Percentiles rank a stretch among this genome's conserved stretches.
phyloP scores from a whole-genome alignment of 306 rosid species.

The Rosa rugosa region DNA sequence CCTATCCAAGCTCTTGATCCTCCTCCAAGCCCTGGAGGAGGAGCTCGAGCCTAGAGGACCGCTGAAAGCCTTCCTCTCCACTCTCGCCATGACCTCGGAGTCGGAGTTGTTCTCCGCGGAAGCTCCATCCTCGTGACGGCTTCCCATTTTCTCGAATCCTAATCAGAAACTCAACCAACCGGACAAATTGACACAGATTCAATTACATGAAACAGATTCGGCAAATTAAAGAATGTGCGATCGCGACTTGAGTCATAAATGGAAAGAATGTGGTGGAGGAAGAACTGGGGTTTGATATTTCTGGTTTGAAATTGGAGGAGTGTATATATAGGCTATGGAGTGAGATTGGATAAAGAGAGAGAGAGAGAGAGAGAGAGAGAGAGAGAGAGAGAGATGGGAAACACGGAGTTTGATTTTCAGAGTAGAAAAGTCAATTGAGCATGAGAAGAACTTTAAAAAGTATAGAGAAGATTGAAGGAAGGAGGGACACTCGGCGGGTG shows the following conservation, averaged over 20 bases:
- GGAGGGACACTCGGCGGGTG: slow-evolving; percentile 7
- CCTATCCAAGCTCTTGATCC: slow-evolving; percentile 21
- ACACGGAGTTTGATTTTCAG: slow-evolving; percentile 2
- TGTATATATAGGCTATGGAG: neutral
- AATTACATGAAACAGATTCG: slow-evolving; percentile 3
- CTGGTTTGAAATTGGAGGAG: neutral
- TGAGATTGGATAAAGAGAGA: slow-evolving; percentile 1
- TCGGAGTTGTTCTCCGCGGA: slow-evolving; percentile 10
- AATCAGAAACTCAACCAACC: neutral
- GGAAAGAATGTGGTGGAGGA: neutral
- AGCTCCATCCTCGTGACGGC: slow-evolving; percentile 5
- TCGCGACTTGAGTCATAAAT: neutral
- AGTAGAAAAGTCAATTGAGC: neutral
- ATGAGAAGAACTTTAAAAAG: neutral
- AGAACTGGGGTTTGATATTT: neutral
- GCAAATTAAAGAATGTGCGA: neutral
- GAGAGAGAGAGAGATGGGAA: neutral
- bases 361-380: neutral
- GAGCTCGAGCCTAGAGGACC: slow-evolving; percentile 30
- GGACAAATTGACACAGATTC: neutral
- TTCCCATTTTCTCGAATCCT: slow-evolving; percentile 14
- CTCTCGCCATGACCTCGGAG: neutral
- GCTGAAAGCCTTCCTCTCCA: slow-evolving; percentile 29
- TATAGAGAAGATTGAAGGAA: neutral
- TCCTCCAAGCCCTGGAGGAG: neutral